Evolutionary conservation across 139 green algal genomes (phyloP).

Genomic region (Coelastrella sp.): DNA sequence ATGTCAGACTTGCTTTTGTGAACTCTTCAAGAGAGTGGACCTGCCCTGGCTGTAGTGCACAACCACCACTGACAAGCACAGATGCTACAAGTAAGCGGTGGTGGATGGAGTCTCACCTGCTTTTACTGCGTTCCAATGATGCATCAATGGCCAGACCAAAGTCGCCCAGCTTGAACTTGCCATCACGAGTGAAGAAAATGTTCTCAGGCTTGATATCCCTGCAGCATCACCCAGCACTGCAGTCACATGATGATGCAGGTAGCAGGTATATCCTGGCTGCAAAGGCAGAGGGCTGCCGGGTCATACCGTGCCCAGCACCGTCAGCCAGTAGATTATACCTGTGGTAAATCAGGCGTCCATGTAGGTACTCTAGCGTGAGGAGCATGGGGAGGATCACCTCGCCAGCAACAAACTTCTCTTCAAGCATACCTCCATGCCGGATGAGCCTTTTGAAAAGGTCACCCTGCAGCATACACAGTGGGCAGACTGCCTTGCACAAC

Average conservation of each 20-base stretch:
- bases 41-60: background rate
- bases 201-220: constrained; percentile 64
- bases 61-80: background rate
- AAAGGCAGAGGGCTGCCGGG: background rate
- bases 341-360: constrained; percentile 54
- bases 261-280: no score
- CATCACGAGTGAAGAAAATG: constrained; percentile 60
- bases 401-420: constrained; percentile 48
- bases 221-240: background rate
- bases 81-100: background rate
- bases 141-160: constrained; percentile 70
- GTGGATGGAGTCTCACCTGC: background rate
- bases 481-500: background rate
- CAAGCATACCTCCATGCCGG: constrained; percentile 43
- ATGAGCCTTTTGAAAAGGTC: constrained; percentile 56
- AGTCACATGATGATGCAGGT: background rate
- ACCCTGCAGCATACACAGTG: constrained; percentile 21
- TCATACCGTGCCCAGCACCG: no score
- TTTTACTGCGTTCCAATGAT: constrained; percentile 42
- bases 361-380: constrained; percentile 49
- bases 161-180: constrained; percentile 60
- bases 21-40: no score
- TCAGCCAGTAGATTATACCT: background rate
- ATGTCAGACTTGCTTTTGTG: no score
- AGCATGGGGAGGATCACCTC: constrained; percentile 59